Conservation (phyloP, 768 basidiomycete species). For the Leucogyrophana mollusca region DNA sequence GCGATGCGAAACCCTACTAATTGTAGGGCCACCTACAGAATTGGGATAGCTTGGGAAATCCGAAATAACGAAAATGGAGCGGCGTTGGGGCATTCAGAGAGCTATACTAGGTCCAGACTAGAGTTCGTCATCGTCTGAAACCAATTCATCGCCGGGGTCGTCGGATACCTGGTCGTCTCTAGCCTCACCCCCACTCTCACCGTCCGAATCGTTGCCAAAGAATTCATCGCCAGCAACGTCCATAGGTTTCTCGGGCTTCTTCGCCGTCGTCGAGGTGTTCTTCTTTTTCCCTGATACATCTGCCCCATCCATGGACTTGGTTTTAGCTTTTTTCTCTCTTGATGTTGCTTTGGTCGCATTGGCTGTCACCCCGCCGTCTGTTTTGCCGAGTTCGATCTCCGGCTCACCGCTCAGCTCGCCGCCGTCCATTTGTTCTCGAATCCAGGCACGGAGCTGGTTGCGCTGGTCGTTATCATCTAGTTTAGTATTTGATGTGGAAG, state of each 20-base stretch:
- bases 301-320: constrained; percentile 1
- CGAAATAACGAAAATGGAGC: too few relatives aligned
- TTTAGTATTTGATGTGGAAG: constrained; percentile 2
- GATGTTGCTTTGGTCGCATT: neutral
- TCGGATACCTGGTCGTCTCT: too few relatives aligned
- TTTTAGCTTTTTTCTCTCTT: neutral
- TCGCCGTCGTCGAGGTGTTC: constrained; percentile 11
- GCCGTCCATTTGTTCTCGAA: constrained; percentile 56
- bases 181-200: constrained; percentile 9
- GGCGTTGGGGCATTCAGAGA: too few relatives aligned
- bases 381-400: constrained; percentile 39
- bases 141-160: too few relatives aligned
- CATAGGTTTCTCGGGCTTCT: constrained; percentile 14
- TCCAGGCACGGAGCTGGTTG: constrained; percentile 57
- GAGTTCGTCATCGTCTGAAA: constrained; percentile 15
- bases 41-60: too few relatives aligned
- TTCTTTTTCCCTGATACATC: constrained; percentile 5
- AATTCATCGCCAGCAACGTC: constrained; percentile 22
- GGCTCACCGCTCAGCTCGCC: constrained; percentile 62
- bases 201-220: constrained; percentile 23
- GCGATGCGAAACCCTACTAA: too few relatives aligned
- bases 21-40: too few relatives aligned
- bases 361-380: constrained; percentile 4
- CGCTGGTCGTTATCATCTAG: constrained; percentile 44
- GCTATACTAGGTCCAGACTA: constrained; percentile 6